Evolutionary conservation across 306 rosid genomes (phyloP), one percentile per base, ranked within the genome.

Genomic region (Prunus dulcis): DNA sequence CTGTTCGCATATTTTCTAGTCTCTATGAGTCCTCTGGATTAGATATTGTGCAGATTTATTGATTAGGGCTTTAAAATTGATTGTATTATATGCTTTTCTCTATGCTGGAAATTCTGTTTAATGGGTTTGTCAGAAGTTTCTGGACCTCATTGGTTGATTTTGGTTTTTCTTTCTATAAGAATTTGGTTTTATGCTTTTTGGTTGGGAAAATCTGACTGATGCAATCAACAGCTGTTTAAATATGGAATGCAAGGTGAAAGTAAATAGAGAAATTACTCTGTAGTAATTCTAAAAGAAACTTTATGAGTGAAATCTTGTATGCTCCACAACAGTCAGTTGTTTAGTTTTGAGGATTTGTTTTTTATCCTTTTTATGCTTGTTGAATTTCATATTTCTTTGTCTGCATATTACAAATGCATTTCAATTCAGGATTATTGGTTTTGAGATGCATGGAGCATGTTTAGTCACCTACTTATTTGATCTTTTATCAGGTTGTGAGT

Each of bases 401-500:
- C 20, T 30, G 22, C 17, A 28, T 49, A 17, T 28, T 12, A 6
- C 22, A 38, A 69, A 27, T 49, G 45, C 19, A 49, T 49, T 51
- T 20, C 6, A 11, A 18, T 27, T 60, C 12, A 5, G 19, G 28
- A 64, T 9, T 47, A 4, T 18, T 45, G 43, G 20, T 20, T 51
- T 20, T 34, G 25, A 30, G 63, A 49, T 11, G 13, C 20, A 14
- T 5, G 34, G 41, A 34, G 38, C 7, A 8, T 12, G n/a, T 41
- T n/a, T 25, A 32, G 34, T 57, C 15, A 58, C 66, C 46, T 67
- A 46, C 56, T 57, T 17, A 0, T 50, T 41, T 73, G 17, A 38
- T 52, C 50, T 65, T 86, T 60, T 74, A 34, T 58, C 82, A 91
- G 98, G 91, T 81, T 47, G 89, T 66, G 64, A 79, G 78, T 80